Evolutionary conservation across 2,329 filamentous ascomycete genomes (phyloP), one percentile per base, ranked within the genome.

Genomic region (Fusarium nodosum): DNA sequence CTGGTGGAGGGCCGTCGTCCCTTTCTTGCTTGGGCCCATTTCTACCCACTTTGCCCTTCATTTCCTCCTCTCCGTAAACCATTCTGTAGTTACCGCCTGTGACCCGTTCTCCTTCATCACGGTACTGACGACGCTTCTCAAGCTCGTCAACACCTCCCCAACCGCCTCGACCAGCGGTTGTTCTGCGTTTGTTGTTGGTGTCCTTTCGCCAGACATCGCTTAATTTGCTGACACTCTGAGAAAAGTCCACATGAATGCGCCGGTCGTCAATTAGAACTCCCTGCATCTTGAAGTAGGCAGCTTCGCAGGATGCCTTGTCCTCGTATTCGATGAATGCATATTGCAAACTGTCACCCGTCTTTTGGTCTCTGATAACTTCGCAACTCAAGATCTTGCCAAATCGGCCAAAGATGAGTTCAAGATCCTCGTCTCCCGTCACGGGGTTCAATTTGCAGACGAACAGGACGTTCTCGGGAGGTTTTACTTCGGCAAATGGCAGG

Each of bases 391-490:
- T 97, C 76, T 91, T 95, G 72, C 96, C 96, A 74, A 99, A 99
- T 1, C 96, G 94, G 59, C 93, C 95, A 81, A 99, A 99, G 68
- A 99, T 98, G 69, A 98, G 87, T 78, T 97, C 91, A 47, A 99
- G 84, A 77, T 99, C 96, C 75, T 97, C 92, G 76, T 97, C 95
- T 76, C 93, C 92, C 12, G 96, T 99, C 47, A 99, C 94, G 0
- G 96, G 96, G 74, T 99, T 99, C 44, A 99, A 85, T 79, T 99
- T 99, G 90, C 96, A 99, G 44, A 99, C 94, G 77, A 99, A 99
- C 3, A 99, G 85, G 16, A 99, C 90, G 79, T 99, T 98, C 82
- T 99, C 96, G 0, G 96, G 96, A 7, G 96, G 96, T 74, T 95
- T 97, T 73, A 99, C 94, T 80, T 99, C 96, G 62, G 96, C 96